These are phyloP conservation scores for Aspergillus latus DNA, from an alignment of 2,329 filamentous ascomycete species.

Conservation along the genomic window DNA sequence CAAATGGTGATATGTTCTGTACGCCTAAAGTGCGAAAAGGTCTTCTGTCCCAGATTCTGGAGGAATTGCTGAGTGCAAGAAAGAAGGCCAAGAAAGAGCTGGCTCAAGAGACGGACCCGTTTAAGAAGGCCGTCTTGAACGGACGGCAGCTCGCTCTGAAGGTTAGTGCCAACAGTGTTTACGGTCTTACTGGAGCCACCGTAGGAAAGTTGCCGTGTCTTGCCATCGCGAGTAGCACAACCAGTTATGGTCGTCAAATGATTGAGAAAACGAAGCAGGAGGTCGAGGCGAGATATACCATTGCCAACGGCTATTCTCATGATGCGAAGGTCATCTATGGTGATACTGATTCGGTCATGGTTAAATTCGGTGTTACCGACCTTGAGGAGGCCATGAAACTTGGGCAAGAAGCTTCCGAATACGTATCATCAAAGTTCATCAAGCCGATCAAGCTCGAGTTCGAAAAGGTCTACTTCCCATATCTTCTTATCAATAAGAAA, in stretches of 20 bases:
- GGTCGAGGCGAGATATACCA: slow-evolving; percentile 84
- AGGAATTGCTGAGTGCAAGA: slow-evolving; percentile 86
- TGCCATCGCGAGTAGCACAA: slow-evolving; percentile 93
- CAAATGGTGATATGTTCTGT: slow-evolving; percentile 90
- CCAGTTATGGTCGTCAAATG: slow-evolving; percentile 96
- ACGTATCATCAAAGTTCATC: slow-evolving; percentile 86
- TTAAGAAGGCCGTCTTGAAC: slow-evolving; percentile 97
- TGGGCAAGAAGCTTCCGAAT: slow-evolving; percentile 87
- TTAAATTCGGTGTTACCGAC: slow-evolving; percentile 92
- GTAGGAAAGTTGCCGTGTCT: slow-evolving; percentile 94
- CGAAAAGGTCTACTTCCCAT: slow-evolving; percentile 98
- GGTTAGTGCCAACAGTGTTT: slow-evolving; percentile 95
- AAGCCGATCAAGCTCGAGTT: slow-evolving; percentile 99
- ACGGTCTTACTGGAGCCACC: slow-evolving; percentile 93
- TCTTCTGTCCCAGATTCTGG: slow-evolving; percentile 88
- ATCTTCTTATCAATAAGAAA: slow-evolving; percentile 99
- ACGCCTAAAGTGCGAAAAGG: slow-evolving; percentile 88
- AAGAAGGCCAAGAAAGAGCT: slow-evolving; percentile 93
- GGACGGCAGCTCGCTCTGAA: slow-evolving; percentile 96
- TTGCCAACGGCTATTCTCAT: slow-evolving; percentile 90
- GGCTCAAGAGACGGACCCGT: slow-evolving; percentile 83
- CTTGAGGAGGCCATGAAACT: slow-evolving; percentile 88
- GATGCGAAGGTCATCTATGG: slow-evolving; percentile 97
- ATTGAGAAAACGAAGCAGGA: slow-evolving; percentile 98
- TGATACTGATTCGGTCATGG: slow-evolving; percentile 99